Percentiles rank a stretch among this genome's conserved stretches.
These are phyloP conservation scores for Penicillium coffeae DNA, from an alignment of 495 filamentous ascomycete species.

Conservation along the genomic window DNA sequence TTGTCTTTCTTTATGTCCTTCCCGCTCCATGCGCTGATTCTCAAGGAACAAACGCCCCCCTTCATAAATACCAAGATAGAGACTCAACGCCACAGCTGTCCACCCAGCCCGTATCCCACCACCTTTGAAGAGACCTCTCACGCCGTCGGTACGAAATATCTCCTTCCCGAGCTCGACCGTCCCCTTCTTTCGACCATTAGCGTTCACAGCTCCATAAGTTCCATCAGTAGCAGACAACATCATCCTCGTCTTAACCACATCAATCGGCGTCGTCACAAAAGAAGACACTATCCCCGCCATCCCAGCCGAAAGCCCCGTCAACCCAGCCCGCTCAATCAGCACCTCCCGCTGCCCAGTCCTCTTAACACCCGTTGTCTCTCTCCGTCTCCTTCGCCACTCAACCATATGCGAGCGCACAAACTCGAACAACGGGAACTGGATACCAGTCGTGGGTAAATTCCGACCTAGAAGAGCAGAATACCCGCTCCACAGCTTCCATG, in stretches of 20 bases:
- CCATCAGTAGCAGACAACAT: slow-evolving; percentile 53
- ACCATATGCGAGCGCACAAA: slow-evolving; percentile 46
- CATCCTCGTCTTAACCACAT: slow-evolving; percentile 80
- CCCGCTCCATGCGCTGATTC: slow-evolving; percentile 26
- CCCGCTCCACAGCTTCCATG: slow-evolving; percentile 67
- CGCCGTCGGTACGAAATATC: slow-evolving; percentile 59
- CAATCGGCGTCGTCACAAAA: slow-evolving; percentile 72
- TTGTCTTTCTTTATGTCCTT: slow-evolving; percentile 2
- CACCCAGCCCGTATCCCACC: slow-evolving; percentile 69
- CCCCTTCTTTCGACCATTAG: slow-evolving; percentile 18
- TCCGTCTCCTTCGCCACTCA: slow-evolving; percentile 27
- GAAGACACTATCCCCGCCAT: slow-evolving; percentile 66
- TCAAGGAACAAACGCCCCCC: slow-evolving; percentile 69
- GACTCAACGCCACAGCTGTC: slow-evolving; percentile 74
- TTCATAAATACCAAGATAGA: slow-evolving; percentile 87
- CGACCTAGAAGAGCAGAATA: slow-evolving; percentile 75
- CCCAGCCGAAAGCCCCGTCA: slow-evolving; percentile 69
- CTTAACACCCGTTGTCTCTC: background rate
- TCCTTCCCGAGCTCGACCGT: slow-evolving; percentile 55
- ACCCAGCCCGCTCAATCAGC: slow-evolving; percentile 46
- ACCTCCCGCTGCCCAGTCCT: slow-evolving; percentile 11
- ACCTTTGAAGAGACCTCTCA: slow-evolving; percentile 74
- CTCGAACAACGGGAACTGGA: slow-evolving; percentile 89
- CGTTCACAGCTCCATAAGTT: slow-evolving; percentile 1
- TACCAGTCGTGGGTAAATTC: slow-evolving; percentile 80